Percentiles rank a stretch among this genome's conserved stretches.
phyloP scores from a whole-genome alignment of 352 stramenopile genomes.

The Phytophthora foliorum region DNA sequence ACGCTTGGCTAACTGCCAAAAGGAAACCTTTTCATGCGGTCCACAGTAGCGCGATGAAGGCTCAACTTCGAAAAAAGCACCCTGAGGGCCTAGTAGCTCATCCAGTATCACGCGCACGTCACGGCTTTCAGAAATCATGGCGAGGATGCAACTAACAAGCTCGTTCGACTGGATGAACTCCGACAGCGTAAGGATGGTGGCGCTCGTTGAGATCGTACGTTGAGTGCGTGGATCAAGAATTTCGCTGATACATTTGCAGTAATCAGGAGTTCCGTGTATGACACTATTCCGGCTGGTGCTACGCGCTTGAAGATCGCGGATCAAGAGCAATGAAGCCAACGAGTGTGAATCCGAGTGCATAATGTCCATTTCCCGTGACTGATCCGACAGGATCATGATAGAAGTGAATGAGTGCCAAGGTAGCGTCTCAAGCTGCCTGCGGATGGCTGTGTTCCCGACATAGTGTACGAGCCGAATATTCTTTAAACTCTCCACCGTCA shows the following conservation, averaged over 20 bases:
- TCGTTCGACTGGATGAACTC: constrained; percentile 91
- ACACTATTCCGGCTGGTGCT: constrained; percentile 18
- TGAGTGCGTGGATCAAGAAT: constrained; percentile 86
- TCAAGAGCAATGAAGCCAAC: constrained; percentile 78
- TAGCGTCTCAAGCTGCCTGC: constrained; percentile 64
- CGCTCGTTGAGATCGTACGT: constrained; percentile 76
- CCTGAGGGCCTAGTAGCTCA: constrained; percentile 69
- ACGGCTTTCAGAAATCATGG: constrained; percentile 87
- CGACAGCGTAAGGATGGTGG: constrained; percentile 66
- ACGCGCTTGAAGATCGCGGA: constrained; percentile 73
- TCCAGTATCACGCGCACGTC: constrained; percentile 80
- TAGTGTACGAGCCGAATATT: constrained; percentile 76
- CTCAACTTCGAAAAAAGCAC: constrained; percentile 77
- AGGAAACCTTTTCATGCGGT: constrained; percentile 58
- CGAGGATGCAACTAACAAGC: constrained; percentile 78
- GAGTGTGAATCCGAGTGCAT: constrained; percentile 87
- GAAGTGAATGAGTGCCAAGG: constrained; percentile 76
- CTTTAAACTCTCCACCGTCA: constrained; percentile 55
- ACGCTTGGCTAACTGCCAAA: constrained; percentile 77
- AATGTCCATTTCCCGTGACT: constrained; percentile 72
- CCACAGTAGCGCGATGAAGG: constrained; percentile 61
- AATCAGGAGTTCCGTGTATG: constrained; percentile 29
- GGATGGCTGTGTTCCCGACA: constrained; percentile 77
- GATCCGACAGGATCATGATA: constrained; percentile 81
- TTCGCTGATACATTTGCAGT: constrained; percentile 81